Base-by-base conservation (phyloP, 2,329 filamentous ascomycete genomes). In the Alternaria sp. region DNA sequence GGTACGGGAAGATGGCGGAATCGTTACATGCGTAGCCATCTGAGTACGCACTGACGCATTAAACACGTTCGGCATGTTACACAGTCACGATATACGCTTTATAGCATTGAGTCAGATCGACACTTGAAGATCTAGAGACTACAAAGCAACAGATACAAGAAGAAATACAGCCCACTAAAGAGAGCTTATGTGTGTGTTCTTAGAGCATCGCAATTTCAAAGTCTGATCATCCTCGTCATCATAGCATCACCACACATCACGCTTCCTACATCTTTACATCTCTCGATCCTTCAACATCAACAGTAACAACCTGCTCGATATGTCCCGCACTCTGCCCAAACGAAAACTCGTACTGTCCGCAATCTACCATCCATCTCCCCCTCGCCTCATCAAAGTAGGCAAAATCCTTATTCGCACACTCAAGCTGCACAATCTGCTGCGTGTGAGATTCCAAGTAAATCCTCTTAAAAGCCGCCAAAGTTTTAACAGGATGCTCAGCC, bases 381-480 rank as follows among this genome's bases (percentile, higher is more conserved):
- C 57, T 62, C 5, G 51, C 58, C 51, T 76, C 71, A 55, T 74
- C 68, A 46, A 72, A 76, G 54, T 70, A 75, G 3, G 73, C 73
- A 57, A 76, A 72, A 40, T 75, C 72, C 29, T 60, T 69, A 61
- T 45, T 17, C 48, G 37, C 13, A 74, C 49, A 44, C 3, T 56
- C 33, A 7, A 93, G 80, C n/a, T 81, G 79, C 2, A 87, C 85
- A 6, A 66, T 79, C 77, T 85, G 83, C 42, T 78, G 82, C 77
- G 89, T 83, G 4, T 85, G 86, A 2, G 83, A 79, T 42, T 84
- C 80, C 3, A 91, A 75, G 49, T 78, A 81, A 0, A 90, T 82
- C 75, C 90, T 91, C 61, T 84, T 82, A 68, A 91, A 91, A 0
- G 87, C 88, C 8, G 84, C 86, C 3, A 91, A 80, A 72, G 90